A percentile compares a stretch with the other conserved stretches of the same genome.
Conservation (phyloP, 345 rosid genomes). For the Laguncularia racemosa region DNA sequence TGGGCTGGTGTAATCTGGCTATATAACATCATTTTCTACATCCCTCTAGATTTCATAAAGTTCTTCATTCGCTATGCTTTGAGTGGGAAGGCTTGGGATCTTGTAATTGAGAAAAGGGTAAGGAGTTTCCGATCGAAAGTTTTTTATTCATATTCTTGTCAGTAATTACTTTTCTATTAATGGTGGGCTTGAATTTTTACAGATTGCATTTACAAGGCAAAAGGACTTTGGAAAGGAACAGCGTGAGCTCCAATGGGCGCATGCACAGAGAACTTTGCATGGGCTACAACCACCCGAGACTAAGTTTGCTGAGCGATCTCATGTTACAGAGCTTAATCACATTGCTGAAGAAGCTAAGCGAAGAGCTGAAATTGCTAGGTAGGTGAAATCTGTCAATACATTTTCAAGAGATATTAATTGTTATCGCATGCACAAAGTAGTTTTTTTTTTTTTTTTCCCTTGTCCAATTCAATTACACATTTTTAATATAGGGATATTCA, state of each 20-base stretch:
- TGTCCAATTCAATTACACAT: too few species aligned
- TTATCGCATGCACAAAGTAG: too few species aligned
- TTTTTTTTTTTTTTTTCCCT: too few species aligned
- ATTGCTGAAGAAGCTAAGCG: slow-evolving; percentile 98
- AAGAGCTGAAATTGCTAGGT: slow-evolving; percentile 98
- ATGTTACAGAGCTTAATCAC: slow-evolving; percentile 81
- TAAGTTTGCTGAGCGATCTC: slow-evolving; percentile 80
- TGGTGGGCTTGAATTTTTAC: slow-evolving; percentile 5
- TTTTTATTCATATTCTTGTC: not conserved
- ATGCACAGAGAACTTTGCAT: slow-evolving; percentile 94
- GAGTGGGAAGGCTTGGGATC: slow-evolving; percentile 99
- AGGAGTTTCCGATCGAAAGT: slow-evolving; percentile 7
- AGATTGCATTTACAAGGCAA: slow-evolving; percentile 98
- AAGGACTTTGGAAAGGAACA: slow-evolving; percentile 97
- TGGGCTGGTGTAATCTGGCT: slow-evolving; percentile 99
- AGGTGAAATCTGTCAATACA: not conserved
- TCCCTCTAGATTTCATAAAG: slow-evolving; percentile 90
- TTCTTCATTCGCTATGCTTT: slow-evolving; percentile 86
- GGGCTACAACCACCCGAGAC: slow-evolving; percentile 93
- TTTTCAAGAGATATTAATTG: too few species aligned
- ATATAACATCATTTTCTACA: slow-evolving; percentile 71
- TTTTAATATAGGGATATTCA: too few species aligned
- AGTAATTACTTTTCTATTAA: slow-evolving; percentile 4
- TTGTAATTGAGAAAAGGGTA: slow-evolving; percentile 98
- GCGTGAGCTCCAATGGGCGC: slow-evolving; percentile 99